Conservation (phyloP, 2,329 filamentous ascomycete species). For the Pyrenochaeta sp. region DNA sequence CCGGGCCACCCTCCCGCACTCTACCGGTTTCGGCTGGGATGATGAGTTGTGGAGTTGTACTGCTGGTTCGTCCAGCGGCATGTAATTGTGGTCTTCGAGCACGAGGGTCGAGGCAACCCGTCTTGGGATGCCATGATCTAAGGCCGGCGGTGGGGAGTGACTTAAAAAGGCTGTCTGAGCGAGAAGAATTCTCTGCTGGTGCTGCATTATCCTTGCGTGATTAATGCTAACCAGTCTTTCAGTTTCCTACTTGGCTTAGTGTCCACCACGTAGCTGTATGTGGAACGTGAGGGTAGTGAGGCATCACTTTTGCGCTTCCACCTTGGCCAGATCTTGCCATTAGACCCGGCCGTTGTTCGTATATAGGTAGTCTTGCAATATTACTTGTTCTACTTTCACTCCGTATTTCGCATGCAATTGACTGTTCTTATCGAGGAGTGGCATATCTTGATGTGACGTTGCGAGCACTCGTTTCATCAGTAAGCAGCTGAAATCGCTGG, state of each 20-base stretch:
- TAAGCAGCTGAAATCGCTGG: slow-evolving; percentile 9
- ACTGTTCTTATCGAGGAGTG: background rate
- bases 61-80: slow-evolving; percentile 52
- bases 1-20: slow-evolving; percentile 79
- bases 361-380: background rate
- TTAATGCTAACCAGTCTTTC: slow-evolving; percentile 15
- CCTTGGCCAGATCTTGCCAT: no score
- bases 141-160: slow-evolving; percentile 71
- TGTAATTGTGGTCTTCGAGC: slow-evolving; percentile 65
- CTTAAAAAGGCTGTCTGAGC: slow-evolving; percentile 74
- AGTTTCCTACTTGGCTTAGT: no score
- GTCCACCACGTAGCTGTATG: no score
- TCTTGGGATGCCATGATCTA: slow-evolving; percentile 55
- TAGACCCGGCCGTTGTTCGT: background rate
- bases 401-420: background rate
- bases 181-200: slow-evolving; percentile 16
- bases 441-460: background rate
- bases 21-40: slow-evolving; percentile 64
- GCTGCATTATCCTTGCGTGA: slow-evolving; percentile 4
- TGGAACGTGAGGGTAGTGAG: no score
- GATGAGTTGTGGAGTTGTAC: slow-evolving; percentile 79
- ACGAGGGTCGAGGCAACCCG: slow-evolving; percentile 41
- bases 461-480: slow-evolving; percentile 1
- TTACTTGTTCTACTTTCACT: no score
- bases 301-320: no score